Base-by-base conservation (phyloP, 805 yeast species). In the Lachancea thermotolerans region DNA sequence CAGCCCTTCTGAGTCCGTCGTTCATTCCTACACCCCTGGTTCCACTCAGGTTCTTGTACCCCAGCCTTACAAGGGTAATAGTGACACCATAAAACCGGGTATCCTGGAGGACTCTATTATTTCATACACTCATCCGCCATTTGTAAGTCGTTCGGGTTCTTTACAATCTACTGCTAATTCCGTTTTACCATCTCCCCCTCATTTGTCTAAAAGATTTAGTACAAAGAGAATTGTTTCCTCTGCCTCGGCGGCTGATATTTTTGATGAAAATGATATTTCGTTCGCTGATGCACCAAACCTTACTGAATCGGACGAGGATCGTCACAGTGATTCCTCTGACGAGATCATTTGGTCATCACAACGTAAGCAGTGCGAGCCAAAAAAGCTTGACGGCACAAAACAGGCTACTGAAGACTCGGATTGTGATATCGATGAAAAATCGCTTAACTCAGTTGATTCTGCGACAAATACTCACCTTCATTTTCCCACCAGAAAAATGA, bases 241-340 rank as follows among this genome's bases (percentile, higher is more conserved):
- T 2, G 55, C 63, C 6, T 55, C 66, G 40, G 67, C 67, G 15
- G 68, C 64, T 4, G 83, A 77, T 54, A 75, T 78, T 12, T 85
- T 85, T 65, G 73, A 72, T 38, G 95, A 88, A 51, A 85, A 85
- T 55, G 75, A 71, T 2, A 75, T 88, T 29, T 76, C 80, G 2
- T 90, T 90, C 67, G 84, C 77, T n/a, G 81, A 75, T 49, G 90
- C 82, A 0, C 93, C 95, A 0, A 68, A 57, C 3, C 64, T 77
- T 36, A 72, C 71, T n/a, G 77, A 70, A 35, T 68, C 73, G 1
- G 81, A 75, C 41, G 81, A 72, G 39, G 83, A 76, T 16, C 48
- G 45, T 1, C 51, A 55, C 10, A 55, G 59, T 35, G 55, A 56
- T 17, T 55, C 61, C 11, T 57, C 66, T 9, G 60, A 53, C 39